Conservation (phyloP, 2,329 filamentous ascomycete genomes). For the Samsoniella hepiali region DNA sequence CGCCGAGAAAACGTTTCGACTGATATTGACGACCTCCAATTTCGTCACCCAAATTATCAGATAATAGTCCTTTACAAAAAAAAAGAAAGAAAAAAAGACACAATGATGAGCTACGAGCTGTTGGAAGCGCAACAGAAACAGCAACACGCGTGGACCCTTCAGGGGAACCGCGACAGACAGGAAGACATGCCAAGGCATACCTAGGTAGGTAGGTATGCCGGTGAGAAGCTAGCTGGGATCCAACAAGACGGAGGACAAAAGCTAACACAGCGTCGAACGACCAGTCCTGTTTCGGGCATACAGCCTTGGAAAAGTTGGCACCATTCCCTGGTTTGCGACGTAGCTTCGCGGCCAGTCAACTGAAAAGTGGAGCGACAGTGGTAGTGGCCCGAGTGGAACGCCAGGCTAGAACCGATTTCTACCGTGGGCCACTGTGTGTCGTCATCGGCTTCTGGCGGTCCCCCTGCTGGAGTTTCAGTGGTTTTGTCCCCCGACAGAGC, state of each 20-base stretch:
- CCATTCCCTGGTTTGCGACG: constrained; percentile 1
- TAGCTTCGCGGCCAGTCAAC: background rate
- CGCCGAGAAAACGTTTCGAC: background rate
- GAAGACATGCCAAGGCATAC: background rate
- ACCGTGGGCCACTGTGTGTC: constrained; percentile 15
- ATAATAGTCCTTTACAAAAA: background rate
- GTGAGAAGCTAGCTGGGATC: background rate
- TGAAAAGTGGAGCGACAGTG: constrained; percentile 2
- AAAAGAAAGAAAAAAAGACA: background rate
- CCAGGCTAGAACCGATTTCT: background rate
- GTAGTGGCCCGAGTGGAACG: background rate
- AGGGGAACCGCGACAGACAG: background rate
- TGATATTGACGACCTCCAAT: no score
- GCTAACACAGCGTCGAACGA: background rate
- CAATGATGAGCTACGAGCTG: background rate
- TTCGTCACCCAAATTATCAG: no score
- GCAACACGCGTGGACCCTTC: background rate
- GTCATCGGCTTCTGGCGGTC: constrained; percentile 17
- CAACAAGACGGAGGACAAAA: background rate
- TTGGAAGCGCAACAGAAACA: background rate
- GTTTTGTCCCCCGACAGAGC: constrained; percentile 11
- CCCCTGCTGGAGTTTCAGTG: constrained; percentile 16
- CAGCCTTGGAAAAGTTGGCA: constrained; percentile 11
- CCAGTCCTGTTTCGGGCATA: background rate
- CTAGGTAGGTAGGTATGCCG: background rate